Base-by-base conservation (phyloP, 2,329 filamentous ascomycete genomes). In the Neurospora sp. region DNA sequence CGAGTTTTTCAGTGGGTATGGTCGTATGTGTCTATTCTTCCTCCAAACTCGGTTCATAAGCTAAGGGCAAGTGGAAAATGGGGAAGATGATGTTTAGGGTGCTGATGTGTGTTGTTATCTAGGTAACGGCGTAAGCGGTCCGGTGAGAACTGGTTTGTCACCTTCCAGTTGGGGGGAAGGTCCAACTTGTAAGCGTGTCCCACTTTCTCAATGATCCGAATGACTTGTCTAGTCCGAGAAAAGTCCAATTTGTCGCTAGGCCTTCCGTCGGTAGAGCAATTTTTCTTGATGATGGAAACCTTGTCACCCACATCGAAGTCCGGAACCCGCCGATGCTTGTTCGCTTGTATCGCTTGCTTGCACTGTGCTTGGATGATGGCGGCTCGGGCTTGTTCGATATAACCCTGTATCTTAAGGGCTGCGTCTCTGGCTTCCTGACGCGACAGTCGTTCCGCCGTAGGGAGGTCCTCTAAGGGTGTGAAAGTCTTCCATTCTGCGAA, bases 211-310 rank as follows among this genome's bases (percentile, higher is more conserved):
- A 36, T 42, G 13, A 67, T 62, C 36, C 19, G 28, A 38, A 67
- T 58, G 17, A 23, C 28, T 28, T 67, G 6, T 9, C 33, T 9
- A 1, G 40, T 67, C 4, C 19, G 13, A 13, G 38, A 23, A 23
- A 67, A 66, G 6, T 33, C 58, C 4, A 68, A 11, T n/a, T 70
- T 70, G 23, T 70, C 38, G 38, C 43, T 70, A 13, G 42, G 66
- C 8, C 42, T 23, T 42, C 40, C 17, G 36, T 46, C 15, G 1
- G 38, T 70, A 8, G 28, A 40, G 7, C 39, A 62, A 1, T 11
- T 38, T 8, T 58, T 66, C 19, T 69, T 67, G 13, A 69, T 38
- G 6, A 67, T 67, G 17, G 46, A 62, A 2, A 69, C 33, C 4
- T 33, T 8, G 28, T 69, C 19, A n/a, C 36, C 15, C 1, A 69